Evolutionary conservation across 257 asterid species (phyloP).

Genomic region (Lithospermum erythrorhizon): DNA sequence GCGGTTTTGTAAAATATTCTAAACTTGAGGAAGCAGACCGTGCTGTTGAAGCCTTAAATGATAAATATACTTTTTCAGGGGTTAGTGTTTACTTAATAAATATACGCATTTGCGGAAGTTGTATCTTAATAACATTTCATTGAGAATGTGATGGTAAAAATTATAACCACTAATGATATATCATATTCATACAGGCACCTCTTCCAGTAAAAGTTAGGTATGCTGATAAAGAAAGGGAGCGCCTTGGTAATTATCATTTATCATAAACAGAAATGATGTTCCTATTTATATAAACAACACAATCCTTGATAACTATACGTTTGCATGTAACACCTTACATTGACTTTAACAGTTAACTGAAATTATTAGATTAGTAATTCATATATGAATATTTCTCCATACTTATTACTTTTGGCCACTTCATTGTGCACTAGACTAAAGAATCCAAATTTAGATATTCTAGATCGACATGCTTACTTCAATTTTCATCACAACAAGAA

Average conservation of each 20-base stretch:
- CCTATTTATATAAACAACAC: not conserved
- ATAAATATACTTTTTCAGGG: conserved; percentile 61
- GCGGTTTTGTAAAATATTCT: conserved; percentile 82
- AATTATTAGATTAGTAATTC: too few species aligned
- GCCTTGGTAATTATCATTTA: conserved; percentile 46
- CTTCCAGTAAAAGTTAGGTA: conserved; percentile 55
- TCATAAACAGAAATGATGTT: not conserved
- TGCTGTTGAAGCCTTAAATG: conserved; percentile 54
- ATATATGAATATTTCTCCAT: not conserved
- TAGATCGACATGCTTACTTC: not conserved
- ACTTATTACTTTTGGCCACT: not conserved
- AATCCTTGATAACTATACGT: not conserved
- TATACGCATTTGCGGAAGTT: not conserved
- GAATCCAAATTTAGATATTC: not conserved
- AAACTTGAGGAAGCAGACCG: conserved; percentile 60
- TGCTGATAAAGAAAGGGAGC: conserved; percentile 74
- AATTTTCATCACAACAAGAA: not conserved
- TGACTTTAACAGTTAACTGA: not conserved
- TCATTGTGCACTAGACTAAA: not conserved
- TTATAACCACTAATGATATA: conserved; percentile 2
- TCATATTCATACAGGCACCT: conserved; percentile 28
- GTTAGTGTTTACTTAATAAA: conserved; percentile 35
- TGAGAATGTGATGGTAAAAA: conserved; percentile 1
- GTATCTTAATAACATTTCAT: conserved; percentile 1
- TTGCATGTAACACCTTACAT: not conserved